Conservation (phyloP, 208 protist genomes). For the Leishmania gerbilli region DNA sequence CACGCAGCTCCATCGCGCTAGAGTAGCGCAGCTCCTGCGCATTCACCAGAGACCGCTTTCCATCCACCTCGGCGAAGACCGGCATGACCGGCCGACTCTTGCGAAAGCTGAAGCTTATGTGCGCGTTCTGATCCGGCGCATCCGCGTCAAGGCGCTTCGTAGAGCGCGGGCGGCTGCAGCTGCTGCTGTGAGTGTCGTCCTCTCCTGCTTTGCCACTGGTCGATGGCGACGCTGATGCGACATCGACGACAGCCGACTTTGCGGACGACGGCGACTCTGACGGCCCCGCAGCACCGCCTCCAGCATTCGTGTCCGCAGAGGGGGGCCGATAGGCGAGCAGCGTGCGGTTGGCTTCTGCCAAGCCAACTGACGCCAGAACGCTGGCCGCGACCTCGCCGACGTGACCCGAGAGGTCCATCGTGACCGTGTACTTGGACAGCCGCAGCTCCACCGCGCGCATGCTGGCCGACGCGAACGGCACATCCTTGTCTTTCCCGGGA, state of each 20-base stretch:
- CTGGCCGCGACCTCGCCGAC: conserved; percentile 43
- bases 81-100: conserved; percentile 78
- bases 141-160: not conserved
- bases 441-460: conserved; percentile 49
- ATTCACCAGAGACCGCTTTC: conserved; percentile 65
- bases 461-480: conserved; percentile 48
- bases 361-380: conserved; percentile 45
- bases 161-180: not conserved
- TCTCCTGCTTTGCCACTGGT: not conserved
- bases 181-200: not conserved
- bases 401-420: conserved; percentile 60
- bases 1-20: conserved; percentile 62
- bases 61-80: conserved; percentile 57
- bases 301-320: not conserved
- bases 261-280: not conserved
- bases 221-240: not conserved
- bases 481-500: conserved; percentile 42
- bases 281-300: not conserved
- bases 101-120: conserved; percentile 72
- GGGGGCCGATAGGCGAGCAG: conserved; percentile 39
- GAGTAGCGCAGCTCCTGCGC: conserved; percentile 78
- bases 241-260: not conserved
- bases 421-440: conserved; percentile 72
- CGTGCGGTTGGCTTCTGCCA: conserved; percentile 42
- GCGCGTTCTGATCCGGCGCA: conserved; percentile 9